phyloP scores from a whole-genome alignment of 805 yeast genomes.

The Candida insectorum region DNA sequence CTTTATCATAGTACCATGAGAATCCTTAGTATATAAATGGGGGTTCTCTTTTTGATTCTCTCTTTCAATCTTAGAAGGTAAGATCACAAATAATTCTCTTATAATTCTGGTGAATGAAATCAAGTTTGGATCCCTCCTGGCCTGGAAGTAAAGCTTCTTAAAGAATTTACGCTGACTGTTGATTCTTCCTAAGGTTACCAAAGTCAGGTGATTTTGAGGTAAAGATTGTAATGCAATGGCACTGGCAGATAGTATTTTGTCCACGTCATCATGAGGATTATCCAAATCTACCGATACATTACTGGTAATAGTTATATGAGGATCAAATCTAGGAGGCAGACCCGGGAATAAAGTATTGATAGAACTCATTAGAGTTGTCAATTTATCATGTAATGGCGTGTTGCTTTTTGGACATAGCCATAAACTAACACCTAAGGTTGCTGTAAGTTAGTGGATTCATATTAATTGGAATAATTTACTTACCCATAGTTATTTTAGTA shows the following conservation, averaged over 20 bases:
- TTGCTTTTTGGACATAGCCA: constrained; percentile 72
- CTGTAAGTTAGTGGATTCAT: constrained; percentile 7
- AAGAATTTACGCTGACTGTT: constrained; percentile 48
- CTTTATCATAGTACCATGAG: constrained; percentile 20
- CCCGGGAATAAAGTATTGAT: constrained; percentile 69
- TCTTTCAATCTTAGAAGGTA: constrained; percentile 36
- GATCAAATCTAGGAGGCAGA: constrained; percentile 61
- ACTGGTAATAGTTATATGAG: constrained; percentile 76
- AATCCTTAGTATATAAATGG: constrained; percentile 34
- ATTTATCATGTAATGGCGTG: constrained; percentile 51
- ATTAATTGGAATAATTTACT: constrained; percentile 1
- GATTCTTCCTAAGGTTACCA: constrained; percentile 41
- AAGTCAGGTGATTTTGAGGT: constrained; percentile 37
- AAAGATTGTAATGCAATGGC: constrained; percentile 49
- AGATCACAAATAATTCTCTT: constrained; percentile 52
- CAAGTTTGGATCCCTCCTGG: constrained; percentile 42
- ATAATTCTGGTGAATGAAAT: constrained; percentile 53
- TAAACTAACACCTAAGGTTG: constrained; percentile 40
- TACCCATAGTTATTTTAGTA: constrained; percentile 6
- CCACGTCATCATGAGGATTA: constrained; percentile 52
- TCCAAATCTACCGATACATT: constrained; percentile 44
- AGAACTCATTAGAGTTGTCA: constrained; percentile 59
- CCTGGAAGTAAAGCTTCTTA: constrained; percentile 53
- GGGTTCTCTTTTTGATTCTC: constrained; percentile 36
- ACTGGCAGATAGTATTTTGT: constrained; percentile 54